phyloP scores from a whole-genome alignment of 2,329 filamentous ascomycete species.

The Bipolaris victoriae region DNA sequence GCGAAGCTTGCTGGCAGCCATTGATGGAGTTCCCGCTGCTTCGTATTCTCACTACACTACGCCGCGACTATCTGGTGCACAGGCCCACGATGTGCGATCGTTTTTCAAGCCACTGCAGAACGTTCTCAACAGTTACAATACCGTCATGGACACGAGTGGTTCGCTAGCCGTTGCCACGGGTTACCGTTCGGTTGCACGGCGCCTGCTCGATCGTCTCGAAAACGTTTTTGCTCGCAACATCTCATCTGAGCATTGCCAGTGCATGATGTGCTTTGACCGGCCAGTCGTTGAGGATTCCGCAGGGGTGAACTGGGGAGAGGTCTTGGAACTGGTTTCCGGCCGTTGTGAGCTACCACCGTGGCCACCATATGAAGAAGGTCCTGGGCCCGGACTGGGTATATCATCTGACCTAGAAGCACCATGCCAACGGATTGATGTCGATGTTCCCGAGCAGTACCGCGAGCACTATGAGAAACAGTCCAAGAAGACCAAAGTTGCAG shows the following conservation, averaged over 20 bases:
- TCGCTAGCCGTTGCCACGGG: constrained; percentile 95
- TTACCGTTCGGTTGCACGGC: constrained; percentile 90
- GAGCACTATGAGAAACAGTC: constrained; percentile 92
- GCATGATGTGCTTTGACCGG: constrained; percentile 75
- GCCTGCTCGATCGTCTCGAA: constrained; percentile 86
- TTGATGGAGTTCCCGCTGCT: constrained; percentile 62
- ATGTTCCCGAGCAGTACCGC: constrained; percentile 90
- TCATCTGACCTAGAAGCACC: constrained; percentile 58
- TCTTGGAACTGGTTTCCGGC: constrained; percentile 89
- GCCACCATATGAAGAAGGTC: constrained; percentile 74
- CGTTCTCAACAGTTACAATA: constrained; percentile 83
- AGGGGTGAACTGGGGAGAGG: constrained; percentile 93
- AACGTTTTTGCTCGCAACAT: constrained; percentile 94
- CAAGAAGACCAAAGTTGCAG: constrained; percentile 88
- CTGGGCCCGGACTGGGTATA: constrained; percentile 65
- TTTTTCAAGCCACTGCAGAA: constrained; percentile 84
- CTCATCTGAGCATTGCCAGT: constrained; percentile 82
- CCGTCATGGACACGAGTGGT: constrained; percentile 80
- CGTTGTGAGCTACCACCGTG: constrained; percentile 83
- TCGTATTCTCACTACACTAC: constrained; percentile 66
- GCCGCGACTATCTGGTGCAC: constrained; percentile 52
- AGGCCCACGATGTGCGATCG: constrained; percentile 65
- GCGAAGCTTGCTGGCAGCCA: constrained; percentile 72
- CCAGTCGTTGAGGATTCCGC: constrained; percentile 54
- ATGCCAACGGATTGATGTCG: constrained; percentile 84